phyloP scores from a whole-genome alignment of 23 red algal genomes.

The Chondrus crispus region DNA sequence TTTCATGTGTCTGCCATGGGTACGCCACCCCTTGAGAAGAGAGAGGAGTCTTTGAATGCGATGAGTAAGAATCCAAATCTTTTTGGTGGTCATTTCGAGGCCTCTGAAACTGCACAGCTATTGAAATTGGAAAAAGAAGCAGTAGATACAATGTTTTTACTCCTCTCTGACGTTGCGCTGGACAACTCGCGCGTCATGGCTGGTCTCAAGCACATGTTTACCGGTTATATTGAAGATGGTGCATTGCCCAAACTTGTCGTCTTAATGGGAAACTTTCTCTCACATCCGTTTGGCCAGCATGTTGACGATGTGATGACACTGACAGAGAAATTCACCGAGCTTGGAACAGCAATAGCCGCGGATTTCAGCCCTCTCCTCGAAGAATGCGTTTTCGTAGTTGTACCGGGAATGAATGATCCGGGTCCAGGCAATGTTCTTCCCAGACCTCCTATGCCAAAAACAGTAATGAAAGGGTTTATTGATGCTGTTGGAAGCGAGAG shows the following conservation, averaged over 20 bases:
- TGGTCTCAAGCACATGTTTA: constrained; percentile 56
- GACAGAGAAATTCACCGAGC: constrained; percentile 42
- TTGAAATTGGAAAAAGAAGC: constrained; percentile 39
- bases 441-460: constrained; percentile 53
- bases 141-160: constrained; percentile 49
- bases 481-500: constrained; percentile 22
- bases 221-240: constrained; percentile 40
- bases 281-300: constrained; percentile 54
- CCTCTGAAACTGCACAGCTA: not conserved
- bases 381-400: constrained; percentile 59
- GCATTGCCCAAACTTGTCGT: constrained; percentile 46
- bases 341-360: constrained; percentile 48
- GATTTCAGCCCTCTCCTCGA: constrained; percentile 51
- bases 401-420: constrained; percentile 73
- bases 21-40: constrained; percentile 56
- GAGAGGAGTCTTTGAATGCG: constrained; percentile 35
- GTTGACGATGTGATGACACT: constrained; percentile 53
- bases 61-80: constrained; percentile 31
- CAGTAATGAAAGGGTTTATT: constrained; percentile 48
- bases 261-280: constrained; percentile 87
- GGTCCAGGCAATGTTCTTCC: constrained; percentile 62
- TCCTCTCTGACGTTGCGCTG: constrained; percentile 69
- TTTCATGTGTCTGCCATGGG: constrained; percentile 61
- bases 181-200: constrained; percentile 47
- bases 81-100: constrained; percentile 50